Conservation (phyloP, 2,329 filamentous ascomycete genomes). For the Tolypocladium ovalisporum region DNA sequence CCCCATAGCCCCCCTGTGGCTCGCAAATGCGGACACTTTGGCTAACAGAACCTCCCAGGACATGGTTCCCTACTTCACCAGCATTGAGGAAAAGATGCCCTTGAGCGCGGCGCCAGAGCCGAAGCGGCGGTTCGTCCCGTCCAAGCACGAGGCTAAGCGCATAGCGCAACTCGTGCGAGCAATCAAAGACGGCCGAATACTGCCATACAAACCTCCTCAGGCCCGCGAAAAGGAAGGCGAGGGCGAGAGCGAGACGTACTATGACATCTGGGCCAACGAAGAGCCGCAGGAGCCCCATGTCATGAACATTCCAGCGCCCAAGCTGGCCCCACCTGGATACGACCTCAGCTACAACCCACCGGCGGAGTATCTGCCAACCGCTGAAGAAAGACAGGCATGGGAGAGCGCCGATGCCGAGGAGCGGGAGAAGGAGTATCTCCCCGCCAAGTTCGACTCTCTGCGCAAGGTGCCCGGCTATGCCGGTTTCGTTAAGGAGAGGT, state of each 20-base stretch:
- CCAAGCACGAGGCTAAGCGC: conserved; percentile 91
- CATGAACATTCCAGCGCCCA: conserved; percentile 93
- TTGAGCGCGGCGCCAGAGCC: conserved; percentile 90
- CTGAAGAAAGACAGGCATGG: conserved; percentile 77
- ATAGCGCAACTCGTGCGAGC: conserved; percentile 96
- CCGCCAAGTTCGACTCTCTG: conserved; percentile 70
- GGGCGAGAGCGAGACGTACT: conserved; percentile 60
- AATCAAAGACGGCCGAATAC: conserved; percentile 85
- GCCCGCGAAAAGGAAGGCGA: conserved; percentile 59
- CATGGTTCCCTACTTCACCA: conserved; percentile 88
- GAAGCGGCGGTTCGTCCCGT: conserved; percentile 89
- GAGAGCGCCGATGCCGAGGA: conserved; percentile 82
- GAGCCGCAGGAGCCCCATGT: conserved; percentile 69
- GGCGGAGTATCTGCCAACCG: conserved; percentile 81
- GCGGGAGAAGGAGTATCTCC: conserved; percentile 77
- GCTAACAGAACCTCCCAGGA: conserved; percentile 35
- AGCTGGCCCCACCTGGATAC: conserved; percentile 84
- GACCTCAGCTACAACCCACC: conserved; percentile 96
- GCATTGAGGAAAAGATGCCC: conserved; percentile 86
- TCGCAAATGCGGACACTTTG: not conserved
- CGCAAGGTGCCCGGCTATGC: conserved; percentile 89
- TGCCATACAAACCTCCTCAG: conserved; percentile 73
- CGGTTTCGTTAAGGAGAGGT: conserved; percentile 85
- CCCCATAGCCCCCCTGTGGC: not conserved
- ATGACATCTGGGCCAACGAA: conserved; percentile 94